Evolutionary conservation across 2,329 filamentous ascomycete genomes (phyloP).

Genomic region (Pezicula radicicola): DNA sequence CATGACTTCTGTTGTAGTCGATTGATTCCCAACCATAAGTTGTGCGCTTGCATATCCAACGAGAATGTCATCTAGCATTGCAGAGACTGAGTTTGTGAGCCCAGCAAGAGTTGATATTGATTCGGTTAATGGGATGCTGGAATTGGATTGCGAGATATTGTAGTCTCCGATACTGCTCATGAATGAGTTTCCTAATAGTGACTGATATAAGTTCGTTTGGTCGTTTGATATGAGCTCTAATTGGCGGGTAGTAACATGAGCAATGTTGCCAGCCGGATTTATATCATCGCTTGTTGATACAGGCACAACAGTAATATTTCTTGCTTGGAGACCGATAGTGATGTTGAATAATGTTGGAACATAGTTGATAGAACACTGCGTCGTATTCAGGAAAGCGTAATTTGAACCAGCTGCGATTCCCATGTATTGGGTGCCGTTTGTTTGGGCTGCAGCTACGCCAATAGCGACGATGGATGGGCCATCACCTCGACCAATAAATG

Average conservation of each 20-base stretch:
- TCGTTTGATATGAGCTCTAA: constrained; percentile 15
- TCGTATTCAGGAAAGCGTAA: background rate
- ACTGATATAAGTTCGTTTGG: constrained; percentile 19
- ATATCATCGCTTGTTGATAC: background rate
- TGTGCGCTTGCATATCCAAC: constrained; percentile 30
- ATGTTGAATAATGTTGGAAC: background rate
- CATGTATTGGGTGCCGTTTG: background rate
- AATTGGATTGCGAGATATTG: background rate
- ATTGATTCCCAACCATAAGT: constrained; percentile 27
- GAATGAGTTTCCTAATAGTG: background rate
- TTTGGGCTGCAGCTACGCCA: background rate
- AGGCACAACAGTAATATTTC: background rate
- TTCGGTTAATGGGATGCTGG: background rate
- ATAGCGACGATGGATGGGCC: constrained; percentile 4
- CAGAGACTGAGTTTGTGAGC: background rate
- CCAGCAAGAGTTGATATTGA: background rate
- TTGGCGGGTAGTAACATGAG: constrained; percentile 4
- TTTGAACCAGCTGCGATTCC: background rate
- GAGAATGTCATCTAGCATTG: constrained; percentile 17
- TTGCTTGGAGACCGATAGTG: background rate
- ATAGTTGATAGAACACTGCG: background rate
- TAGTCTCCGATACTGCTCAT: background rate
- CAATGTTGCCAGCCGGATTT: constrained; percentile 3
- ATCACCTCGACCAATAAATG: background rate
- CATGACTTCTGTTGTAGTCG: background rate